Conservation (phyloP, 768 basidiomycete genomes). For the Mycena indigotica region DNA sequence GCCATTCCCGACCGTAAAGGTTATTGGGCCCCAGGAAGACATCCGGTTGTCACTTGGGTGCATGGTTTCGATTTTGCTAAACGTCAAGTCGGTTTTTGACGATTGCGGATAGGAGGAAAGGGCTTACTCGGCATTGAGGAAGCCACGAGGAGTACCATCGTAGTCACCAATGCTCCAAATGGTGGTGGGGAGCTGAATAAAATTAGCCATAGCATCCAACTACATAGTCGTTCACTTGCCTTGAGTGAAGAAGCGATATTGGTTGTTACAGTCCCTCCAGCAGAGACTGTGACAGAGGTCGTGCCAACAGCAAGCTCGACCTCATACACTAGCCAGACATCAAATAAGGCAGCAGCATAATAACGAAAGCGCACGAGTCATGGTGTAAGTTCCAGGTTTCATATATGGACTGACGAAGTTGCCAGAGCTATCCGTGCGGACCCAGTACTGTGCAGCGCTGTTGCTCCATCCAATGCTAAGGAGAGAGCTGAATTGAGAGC, state of each 20-base stretch:
- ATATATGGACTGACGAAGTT: slow-evolving; percentile 46
- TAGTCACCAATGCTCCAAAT: slow-evolving; percentile 53
- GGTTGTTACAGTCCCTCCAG: slow-evolving; percentile 40
- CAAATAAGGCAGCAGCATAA: neutral
- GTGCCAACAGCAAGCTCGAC: slow-evolving; percentile 49
- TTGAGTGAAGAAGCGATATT: slow-evolving; percentile 34
- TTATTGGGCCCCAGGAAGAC: slow-evolving; percentile 49
- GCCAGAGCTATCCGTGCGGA: slow-evolving; percentile 31
- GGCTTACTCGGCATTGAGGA: too few relatives aligned
- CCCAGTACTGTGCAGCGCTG: slow-evolving; percentile 51
- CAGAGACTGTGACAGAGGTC: slow-evolving; percentile 42
- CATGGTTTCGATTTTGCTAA: slow-evolving; percentile 50
- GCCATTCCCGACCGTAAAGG: slow-evolving; percentile 45
- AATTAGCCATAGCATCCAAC: too few relatives aligned
- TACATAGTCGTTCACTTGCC: too few relatives aligned
- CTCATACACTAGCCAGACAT: slow-evolving; percentile 31
- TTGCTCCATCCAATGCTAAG: slow-evolving; percentile 50
- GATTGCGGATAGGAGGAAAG: too few relatives aligned
- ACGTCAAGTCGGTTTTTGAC: too few relatives aligned
- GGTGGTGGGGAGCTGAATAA: slow-evolving; percentile 35
- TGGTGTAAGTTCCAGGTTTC: slow-evolving; percentile 49
- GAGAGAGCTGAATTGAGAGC: too few relatives aligned
- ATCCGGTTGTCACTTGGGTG: slow-evolving; percentile 52
- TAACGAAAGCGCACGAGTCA: neutral
- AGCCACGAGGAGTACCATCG: slow-evolving; percentile 48